Evolutionary conservation across 2,329 filamentous ascomycete genomes (phyloP).

Genomic region (Alternaria tenuissima): DNA sequence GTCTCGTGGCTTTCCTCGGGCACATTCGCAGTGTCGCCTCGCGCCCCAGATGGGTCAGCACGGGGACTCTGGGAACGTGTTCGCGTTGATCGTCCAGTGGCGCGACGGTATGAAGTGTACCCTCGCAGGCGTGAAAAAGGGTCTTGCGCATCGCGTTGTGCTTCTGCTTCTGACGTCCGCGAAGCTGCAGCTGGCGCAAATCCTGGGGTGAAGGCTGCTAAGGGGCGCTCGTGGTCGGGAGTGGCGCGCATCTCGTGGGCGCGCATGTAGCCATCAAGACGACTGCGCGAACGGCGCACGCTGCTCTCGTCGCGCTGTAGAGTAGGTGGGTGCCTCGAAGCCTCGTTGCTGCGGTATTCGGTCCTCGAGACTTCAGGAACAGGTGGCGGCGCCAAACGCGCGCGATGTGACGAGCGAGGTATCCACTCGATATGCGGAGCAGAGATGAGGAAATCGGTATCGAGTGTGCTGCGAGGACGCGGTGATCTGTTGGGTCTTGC

Average conservation of each 20-base stretch:
- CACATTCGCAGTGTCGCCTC: constrained; percentile 12
- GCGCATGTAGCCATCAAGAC: constrained; percentile 23
- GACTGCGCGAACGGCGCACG: constrained; percentile 22
- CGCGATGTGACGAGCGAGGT: constrained; percentile 29
- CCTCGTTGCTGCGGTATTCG: constrained; percentile 26
- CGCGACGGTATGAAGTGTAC: constrained; percentile 20
- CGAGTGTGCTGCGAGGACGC: constrained; percentile 27
- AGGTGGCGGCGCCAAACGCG: constrained; percentile 41
- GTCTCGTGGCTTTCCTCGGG: constrained; percentile 32
- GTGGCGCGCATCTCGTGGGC: constrained; percentile 21
- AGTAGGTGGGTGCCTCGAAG: constrained; percentile 22
- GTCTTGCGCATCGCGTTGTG: constrained; percentile 12
- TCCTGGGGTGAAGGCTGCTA: constrained; percentile 45
- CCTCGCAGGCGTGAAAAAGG: constrained; percentile 4
- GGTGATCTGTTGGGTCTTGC: constrained; percentile 37
- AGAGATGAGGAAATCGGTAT: constrained; percentile 26
- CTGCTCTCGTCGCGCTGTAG: constrained; percentile 24
- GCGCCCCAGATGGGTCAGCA: constrained; percentile 6
- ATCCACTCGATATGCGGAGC: constrained; percentile 21
- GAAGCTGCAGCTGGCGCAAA: constrained; percentile 44
- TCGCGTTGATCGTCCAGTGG: constrained; percentile 19
- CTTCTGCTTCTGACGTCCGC: constrained; percentile 18
- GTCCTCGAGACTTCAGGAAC: constrained; percentile 43
- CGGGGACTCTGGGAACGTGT: constrained; percentile 25
- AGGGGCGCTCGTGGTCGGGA: constrained; percentile 23